Evolutionary conservation across 2,329 filamentous ascomycete species (phyloP).

Genomic region (Fusarium setosum): DNA sequence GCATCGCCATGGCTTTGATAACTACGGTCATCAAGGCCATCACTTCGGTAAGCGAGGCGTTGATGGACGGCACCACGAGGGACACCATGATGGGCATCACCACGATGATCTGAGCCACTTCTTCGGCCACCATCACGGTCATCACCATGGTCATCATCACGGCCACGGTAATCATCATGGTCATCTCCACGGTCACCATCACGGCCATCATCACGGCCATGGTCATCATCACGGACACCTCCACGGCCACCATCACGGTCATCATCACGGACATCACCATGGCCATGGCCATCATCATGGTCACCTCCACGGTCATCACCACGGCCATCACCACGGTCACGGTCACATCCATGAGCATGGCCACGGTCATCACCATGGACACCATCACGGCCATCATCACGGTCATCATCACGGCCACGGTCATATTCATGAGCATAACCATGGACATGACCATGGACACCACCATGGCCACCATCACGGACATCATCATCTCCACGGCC

Average conservation of each 20-base stretch:
- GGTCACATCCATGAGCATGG: neutral
- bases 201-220: neutral
- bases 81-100: neutral
- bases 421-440: neutral
- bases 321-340: neutral
- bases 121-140: neutral
- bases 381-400: neutral
- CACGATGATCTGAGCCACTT: too few species aligned
- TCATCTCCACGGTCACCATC: neutral
- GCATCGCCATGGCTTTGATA: too few species aligned
- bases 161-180: neutral
- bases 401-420: neutral
- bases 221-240: too few species aligned
- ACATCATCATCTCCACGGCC: neutral
- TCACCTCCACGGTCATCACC: neutral
- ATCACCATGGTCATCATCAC: neutral
- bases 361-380: neutral
- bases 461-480: too few species aligned
- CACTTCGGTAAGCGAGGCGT: neutral
- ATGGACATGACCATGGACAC: too few species aligned
- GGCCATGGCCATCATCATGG: neutral
- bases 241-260: neutral
- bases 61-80: too few species aligned
- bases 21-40: neutral
- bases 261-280: neutral